Base-by-base conservation (phyloP, 2,329 filamentous ascomycete genomes). In the Claviceps sorghi region DNA sequence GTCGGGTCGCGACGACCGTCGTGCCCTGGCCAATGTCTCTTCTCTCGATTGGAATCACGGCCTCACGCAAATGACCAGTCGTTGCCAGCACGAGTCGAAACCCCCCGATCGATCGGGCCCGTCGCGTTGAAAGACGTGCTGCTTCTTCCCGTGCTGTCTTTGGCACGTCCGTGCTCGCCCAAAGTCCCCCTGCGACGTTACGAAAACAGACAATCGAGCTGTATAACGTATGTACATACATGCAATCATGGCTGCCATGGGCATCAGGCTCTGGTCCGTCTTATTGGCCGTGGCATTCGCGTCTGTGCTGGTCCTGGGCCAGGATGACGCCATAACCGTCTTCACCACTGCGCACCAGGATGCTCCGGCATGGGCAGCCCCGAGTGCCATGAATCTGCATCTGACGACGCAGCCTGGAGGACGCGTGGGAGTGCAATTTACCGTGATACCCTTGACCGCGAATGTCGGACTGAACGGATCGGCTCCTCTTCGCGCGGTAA, bases 371-470 rank as follows among this genome's bases (percentile, higher is more conserved):
- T 74, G 69, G 70, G 65, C 69, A 51, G 51, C 60, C 3, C 60
- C 64, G 21, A 70, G 66, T 40, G 63, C 65, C 48, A 69, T 77
- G 66, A 65, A 69, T 43, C 63, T 77, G 48, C 61, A 63, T 42
- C 56, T 75, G 6, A 63, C 64, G 17, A 56, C 60, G 5, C 61
- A 59, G 21, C 55, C 62, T 10, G 58, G 59, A 8, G 61, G 61
- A 4, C 54, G 57, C 22, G 41, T 59, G 5, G 55, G 63, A 2
- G 50, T 66, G 40, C 59, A 70, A 17, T 75, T 70, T 56, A 65
- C 66, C 21, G 66, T 76, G 19, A 68, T 74, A 40, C 74, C 74
- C 13, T 63, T 76, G 53, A 76, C 73, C 0, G 51, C 57, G 41
- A 63, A 58, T 9, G 56, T 71, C 40, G 74, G 72, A 1, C 55